Evolutionary conservation across 2,329 filamentous ascomycete species (phyloP).

Genomic region (Stemphylium lycopersici): DNA sequence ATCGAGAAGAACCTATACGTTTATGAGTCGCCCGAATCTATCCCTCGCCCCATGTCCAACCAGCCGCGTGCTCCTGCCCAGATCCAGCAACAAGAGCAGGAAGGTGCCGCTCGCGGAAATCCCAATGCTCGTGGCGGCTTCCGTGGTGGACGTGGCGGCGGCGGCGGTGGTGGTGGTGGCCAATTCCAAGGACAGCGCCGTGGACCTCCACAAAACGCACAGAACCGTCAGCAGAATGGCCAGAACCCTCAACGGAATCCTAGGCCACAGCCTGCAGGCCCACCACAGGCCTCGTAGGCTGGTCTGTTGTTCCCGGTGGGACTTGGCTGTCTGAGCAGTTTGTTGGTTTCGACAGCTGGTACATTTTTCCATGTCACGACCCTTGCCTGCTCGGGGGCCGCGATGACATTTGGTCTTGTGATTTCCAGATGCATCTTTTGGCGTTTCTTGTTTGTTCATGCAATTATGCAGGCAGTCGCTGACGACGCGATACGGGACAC

Average conservation of each 20-base stretch:
- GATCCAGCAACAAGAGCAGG: slow-evolving; percentile 38
- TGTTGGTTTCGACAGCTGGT: slow-evolving; percentile 30
- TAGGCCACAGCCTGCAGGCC: slow-evolving; percentile 40
- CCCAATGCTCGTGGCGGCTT: slow-evolving; percentile 37
- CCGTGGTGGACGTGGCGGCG: slow-evolving; percentile 45
- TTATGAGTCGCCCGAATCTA: slow-evolving; percentile 94
- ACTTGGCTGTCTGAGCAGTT: slow-evolving; percentile 38
- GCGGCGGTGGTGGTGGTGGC: slow-evolving; percentile 45
- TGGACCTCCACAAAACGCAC: slow-evolving; percentile 36
- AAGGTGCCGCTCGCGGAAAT: slow-evolving; percentile 28
- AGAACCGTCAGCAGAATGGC: slow-evolving; percentile 44
- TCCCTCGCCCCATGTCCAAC: slow-evolving; percentile 79
- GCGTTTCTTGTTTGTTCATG: slow-evolving; percentile 37
- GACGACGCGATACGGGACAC: slow-evolving; percentile 46
- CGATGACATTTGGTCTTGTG: slow-evolving; percentile 28
- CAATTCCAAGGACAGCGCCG: slow-evolving; percentile 42
- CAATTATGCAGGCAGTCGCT: slow-evolving; percentile 38
- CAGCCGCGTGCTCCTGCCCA: slow-evolving; percentile 44
- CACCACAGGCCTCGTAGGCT: slow-evolving; percentile 34
- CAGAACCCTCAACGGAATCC: slow-evolving; percentile 43
- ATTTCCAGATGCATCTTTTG: slow-evolving; percentile 35
- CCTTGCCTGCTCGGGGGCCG: slow-evolving; percentile 38
- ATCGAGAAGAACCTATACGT: slow-evolving; percentile 99
- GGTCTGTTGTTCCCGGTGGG: slow-evolving; percentile 1
- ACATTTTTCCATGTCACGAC: slow-evolving; percentile 35